phyloP scores from a whole-genome alignment of 768 basidiomycete species.

The Leccinum sublutescens region DNA sequence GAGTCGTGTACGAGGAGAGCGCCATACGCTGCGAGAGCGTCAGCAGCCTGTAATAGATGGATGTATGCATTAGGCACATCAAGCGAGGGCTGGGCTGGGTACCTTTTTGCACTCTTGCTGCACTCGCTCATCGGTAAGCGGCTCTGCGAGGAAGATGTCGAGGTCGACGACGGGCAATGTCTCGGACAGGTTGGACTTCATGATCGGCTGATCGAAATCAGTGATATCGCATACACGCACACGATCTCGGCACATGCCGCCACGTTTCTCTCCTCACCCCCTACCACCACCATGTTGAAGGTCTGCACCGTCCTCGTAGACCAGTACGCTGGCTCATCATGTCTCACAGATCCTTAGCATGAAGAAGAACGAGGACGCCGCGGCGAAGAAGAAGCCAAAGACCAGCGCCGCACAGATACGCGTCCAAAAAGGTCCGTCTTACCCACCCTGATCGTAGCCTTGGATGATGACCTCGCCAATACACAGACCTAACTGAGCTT shows the following conservation, averaged over 20 bases:
- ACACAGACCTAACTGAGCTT: conserved; percentile 89
- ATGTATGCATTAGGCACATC: not conserved
- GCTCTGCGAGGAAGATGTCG: conserved; percentile 59
- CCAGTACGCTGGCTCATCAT: conserved; percentile 7
- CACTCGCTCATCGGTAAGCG: conserved; percentile 45
- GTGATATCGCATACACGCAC: not conserved
- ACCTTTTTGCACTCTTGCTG: conserved; percentile 68
- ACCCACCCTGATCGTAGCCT: not conserved
- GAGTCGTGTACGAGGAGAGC: conserved; percentile 86
- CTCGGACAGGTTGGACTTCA: conserved; percentile 40
- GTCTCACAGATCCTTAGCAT: conserved; percentile 89
- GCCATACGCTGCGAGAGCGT: conserved; percentile 80
- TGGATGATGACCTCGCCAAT: conserved; percentile 4
- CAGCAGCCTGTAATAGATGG: conserved; percentile 56
- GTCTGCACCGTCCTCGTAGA: conserved; percentile 20
- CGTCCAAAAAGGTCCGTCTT: conserved; percentile 89
- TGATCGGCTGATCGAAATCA: conserved; percentile 11
- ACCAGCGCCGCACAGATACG: conserved; percentile 97
- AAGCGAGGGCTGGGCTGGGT: not conserved
- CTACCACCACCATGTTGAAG: conserved; percentile 42
- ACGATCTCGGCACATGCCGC: conserved; percentile 32
- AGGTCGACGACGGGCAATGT: conserved; percentile 76
- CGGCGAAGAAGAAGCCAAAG: conserved; percentile 97
- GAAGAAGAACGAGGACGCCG: conserved; percentile 99
- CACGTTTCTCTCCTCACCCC: conserved; percentile 21